Evolutionary conservation across 83 land plant genomes (phyloP).

Genomic region (Larix sibirica): DNA sequence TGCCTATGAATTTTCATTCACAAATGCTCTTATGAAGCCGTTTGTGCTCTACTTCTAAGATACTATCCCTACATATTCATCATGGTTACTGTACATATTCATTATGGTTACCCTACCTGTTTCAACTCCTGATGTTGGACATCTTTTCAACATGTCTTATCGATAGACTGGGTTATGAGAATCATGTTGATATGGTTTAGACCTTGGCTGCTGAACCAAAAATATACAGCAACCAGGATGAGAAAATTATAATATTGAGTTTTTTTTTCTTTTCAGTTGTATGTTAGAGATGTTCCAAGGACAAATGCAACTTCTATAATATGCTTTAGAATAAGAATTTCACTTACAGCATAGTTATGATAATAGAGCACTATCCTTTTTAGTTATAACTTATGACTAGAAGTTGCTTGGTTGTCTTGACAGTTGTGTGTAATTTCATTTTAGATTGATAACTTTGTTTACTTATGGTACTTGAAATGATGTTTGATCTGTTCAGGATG

Average conservation of each 20-base stretch:
- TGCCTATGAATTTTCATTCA: neutral
- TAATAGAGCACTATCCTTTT: neutral
- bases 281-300: neutral
- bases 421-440: neutral
- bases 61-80: neutral
- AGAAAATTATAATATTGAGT: neutral
- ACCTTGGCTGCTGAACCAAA: neutral
- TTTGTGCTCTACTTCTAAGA: neutral
- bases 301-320: neutral
- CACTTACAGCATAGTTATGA: no score
- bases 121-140: neutral
- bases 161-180: neutral
- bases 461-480: neutral
- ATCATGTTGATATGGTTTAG: neutral
- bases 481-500: constrained; percentile 43
- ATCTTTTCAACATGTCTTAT: neutral
- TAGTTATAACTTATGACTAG: neutral
- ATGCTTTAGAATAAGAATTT: neutral
- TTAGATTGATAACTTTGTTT: neutral
- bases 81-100: no score
- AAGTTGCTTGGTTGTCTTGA: neutral
- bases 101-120: neutral
- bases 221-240: neutral
- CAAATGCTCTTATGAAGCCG: neutral
- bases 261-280: neutral